Conservation (phyloP, 768 basidiomycete genomes). For the Boletus tylopilopsis region DNA sequence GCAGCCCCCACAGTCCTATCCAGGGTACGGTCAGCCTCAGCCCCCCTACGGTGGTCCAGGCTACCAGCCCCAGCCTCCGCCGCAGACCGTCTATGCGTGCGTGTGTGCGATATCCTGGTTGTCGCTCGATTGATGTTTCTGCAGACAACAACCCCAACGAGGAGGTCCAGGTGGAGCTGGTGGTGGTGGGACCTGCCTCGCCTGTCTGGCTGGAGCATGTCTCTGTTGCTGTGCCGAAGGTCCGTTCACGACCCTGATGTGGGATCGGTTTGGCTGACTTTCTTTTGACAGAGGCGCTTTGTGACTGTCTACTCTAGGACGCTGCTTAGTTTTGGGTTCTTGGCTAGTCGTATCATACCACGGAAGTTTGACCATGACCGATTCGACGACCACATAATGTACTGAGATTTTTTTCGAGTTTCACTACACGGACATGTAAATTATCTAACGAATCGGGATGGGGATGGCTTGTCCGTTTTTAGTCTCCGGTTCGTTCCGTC, state of each 20-base stretch:
- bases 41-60: constrained; percentile 23
- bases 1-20: constrained; percentile 71
- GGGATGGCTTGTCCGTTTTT: constrained; percentile 20
- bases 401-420: constrained; percentile 9
- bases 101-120: constrained; percentile 23
- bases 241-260: constrained; percentile 27
- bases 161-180: constrained; percentile 32
- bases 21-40: constrained; percentile 39
- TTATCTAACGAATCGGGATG: constrained; percentile 25
- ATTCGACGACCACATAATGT: constrained; percentile 17
- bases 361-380: constrained; percentile 7
- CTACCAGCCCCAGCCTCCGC: constrained; percentile 63
- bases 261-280: constrained; percentile 23
- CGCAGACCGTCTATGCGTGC: constrained; percentile 80
- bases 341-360: constrained; percentile 14
- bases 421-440: constrained; percentile 22
- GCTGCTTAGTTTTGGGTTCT: constrained; percentile 4
- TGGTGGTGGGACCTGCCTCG: constrained; percentile 36
- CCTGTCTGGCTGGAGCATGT: constrained; percentile 46
- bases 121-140: constrained; percentile 1
- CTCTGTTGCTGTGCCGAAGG: constrained; percentile 53
- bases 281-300: constrained; percentile 50
- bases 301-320: constrained; percentile 61
- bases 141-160: constrained; percentile 40
- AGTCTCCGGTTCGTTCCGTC: constrained; percentile 52